These are phyloP conservation scores for Phytophthora agathidicida DNA, from an alignment of 352 stramenopile species.

Conservation along the genomic window DNA sequence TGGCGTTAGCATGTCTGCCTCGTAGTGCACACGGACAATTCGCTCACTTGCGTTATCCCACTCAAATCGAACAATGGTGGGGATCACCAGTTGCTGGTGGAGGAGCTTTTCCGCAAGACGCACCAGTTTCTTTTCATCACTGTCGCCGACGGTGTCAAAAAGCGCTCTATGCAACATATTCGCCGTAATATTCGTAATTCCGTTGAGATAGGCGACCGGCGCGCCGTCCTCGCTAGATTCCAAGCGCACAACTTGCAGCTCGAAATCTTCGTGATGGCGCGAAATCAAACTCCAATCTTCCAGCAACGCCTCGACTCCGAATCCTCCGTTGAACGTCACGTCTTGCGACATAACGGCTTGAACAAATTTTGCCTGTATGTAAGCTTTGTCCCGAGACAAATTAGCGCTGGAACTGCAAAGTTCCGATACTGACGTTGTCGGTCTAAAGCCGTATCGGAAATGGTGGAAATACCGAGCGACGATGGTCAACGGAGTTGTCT, in stretches of 20 bases:
- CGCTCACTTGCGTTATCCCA: slow-evolving; percentile 2
- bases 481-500: no score
- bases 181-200: neutral
- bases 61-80: neutral
- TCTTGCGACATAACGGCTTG: neutral
- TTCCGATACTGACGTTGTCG: no score
- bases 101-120: neutral
- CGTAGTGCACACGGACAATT: slow-evolving; percentile 1
- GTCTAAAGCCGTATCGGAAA: no score
- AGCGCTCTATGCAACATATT: slow-evolving; percentile 7
- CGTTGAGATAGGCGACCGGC: neutral
- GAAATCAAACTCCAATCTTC: slow-evolving; percentile 12
- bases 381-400: no score
- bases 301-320: slow-evolving; percentile 1
- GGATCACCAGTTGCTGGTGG: neutral
- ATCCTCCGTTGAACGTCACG: neutral
- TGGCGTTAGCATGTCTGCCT: slow-evolving; percentile 12
- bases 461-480: no score
- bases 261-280: neutral
- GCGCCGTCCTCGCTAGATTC: neutral
- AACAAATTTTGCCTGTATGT: slow-evolving; percentile 3
- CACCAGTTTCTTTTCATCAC: neutral
- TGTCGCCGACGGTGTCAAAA: neutral
- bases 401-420: no score
- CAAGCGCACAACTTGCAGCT: neutral